Conservation (phyloP, 139 green algal genomes). For the Coccomyxa sp. region DNA sequence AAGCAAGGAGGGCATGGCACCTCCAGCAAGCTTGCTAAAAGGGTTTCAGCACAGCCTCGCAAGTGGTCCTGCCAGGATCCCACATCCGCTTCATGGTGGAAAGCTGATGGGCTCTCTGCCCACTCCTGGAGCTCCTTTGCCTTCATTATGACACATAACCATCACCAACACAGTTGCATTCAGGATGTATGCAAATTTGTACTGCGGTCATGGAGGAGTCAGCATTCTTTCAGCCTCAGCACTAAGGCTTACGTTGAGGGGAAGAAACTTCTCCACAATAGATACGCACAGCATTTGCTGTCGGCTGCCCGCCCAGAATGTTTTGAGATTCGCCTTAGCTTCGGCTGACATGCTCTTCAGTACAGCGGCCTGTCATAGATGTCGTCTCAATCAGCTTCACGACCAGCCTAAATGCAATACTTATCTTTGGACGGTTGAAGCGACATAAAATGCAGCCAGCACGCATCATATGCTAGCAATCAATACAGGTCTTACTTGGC, state of each 20-base stretch:
- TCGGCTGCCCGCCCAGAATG: conserved; percentile 33
- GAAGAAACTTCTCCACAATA: conserved; percentile 43
- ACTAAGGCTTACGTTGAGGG: conserved; percentile 28
- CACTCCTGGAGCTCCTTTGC: conserved; percentile 71
- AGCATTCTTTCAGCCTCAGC: no score
- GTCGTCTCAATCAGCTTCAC: background rate
- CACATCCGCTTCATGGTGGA: conserved; percentile 55
- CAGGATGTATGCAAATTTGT: background rate
- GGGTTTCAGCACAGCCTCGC: conserved; percentile 61
- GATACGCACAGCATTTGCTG: conserved; percentile 30
- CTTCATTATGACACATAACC: conserved; percentile 5
- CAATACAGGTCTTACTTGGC: conserved; percentile 1
- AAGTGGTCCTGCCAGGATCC: conserved; percentile 56
- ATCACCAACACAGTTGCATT: background rate
- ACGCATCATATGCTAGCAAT: background rate
- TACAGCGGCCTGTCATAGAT: conserved; percentile 14
- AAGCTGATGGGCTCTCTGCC: conserved; percentile 58
- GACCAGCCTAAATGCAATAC: background rate
- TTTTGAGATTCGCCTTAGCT: conserved; percentile 19
- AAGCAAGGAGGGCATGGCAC: conserved; percentile 3
- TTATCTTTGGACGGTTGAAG: background rate
- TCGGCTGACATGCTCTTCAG: conserved; percentile 32
- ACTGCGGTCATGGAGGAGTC: no score
- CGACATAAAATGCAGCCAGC: background rate
- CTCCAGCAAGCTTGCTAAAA: conserved; percentile 59